Conservation (phyloP, 257 asterid genomes). For the Nicotiana otophora region DNA sequence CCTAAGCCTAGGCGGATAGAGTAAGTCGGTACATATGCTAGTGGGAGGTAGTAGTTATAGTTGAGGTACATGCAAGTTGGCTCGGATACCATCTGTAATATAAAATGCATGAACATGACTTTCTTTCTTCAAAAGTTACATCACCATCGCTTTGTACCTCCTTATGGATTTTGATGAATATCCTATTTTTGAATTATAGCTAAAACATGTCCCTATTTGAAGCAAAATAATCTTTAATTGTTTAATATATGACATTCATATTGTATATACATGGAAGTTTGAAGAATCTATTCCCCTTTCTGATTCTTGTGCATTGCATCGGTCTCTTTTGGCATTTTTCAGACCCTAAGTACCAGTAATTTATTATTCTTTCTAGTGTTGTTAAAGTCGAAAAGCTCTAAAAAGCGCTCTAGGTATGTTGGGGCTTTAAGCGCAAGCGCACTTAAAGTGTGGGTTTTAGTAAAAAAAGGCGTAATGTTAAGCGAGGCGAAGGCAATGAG, state of each 20-base stretch:
- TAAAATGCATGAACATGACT: neutral
- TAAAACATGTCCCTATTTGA: neutral
- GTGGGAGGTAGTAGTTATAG: neutral
- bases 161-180: neutral
- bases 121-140: neutral
- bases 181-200: neutral
- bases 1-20: neutral
- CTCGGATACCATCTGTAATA: neutral
- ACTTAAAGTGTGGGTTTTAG: too few relatives aligned
- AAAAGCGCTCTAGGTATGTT: too few relatives aligned
- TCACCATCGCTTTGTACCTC: neutral
- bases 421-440: too few relatives aligned
- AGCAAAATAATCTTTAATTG: neutral
- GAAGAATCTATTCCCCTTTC: neutral
- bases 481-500: too few relatives aligned
- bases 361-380: neutral
- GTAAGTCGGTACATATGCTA: neutral
- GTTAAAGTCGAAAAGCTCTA: too few relatives aligned
- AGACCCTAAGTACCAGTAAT: neutral
- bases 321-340: neutral
- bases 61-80: neutral
- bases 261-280: neutral
- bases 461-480: too few relatives aligned
- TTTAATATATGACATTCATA: neutral
- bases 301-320: neutral